Conservation (phyloP, 106 monocot species). For the Hemerocallis citrina region DNA sequence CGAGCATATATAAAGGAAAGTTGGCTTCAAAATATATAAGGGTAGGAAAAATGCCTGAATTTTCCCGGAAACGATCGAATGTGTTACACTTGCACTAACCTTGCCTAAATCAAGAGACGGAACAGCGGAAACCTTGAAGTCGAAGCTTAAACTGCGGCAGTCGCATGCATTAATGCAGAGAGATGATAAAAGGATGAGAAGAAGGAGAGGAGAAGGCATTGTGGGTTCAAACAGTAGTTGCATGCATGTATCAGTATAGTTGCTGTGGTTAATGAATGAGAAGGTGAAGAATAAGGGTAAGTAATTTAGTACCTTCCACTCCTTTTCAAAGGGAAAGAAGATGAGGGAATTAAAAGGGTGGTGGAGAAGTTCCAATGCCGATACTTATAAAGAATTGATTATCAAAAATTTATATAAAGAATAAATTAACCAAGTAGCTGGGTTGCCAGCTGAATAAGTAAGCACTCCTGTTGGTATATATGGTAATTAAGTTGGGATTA, state of each 20-base stretch:
- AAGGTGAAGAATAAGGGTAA: no score
- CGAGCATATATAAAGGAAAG: no score
- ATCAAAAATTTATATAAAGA: conserved; percentile 17
- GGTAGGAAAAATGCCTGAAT: no score
- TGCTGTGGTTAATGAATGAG: no score
- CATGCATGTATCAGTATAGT: no score
- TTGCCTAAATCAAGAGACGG: neutral
- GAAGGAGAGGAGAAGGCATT: conserved; percentile 10
- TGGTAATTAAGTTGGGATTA: conserved; percentile 15
- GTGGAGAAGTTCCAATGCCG: no score
- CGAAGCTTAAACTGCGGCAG: neutral
- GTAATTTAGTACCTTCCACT: no score
- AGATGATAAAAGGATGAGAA: conserved; percentile 7
- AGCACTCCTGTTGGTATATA: neutral
- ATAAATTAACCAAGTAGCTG: neutral
- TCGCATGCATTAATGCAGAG: conserved; percentile 1
- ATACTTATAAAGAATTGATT: no score
- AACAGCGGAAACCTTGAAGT: neutral
- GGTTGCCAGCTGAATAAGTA: neutral
- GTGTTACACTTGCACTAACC: conserved; percentile 14
- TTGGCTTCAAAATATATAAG: no score
- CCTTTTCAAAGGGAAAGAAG: neutral
- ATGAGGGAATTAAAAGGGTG: neutral
- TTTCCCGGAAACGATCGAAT: no score
- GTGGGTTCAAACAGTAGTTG: neutral